A percentile compares a stretch with the other conserved stretches of the same genome.
Evolutionary conservation across 2,329 filamentous ascomycete genomes (phyloP).

Genomic region (Amauroascus niger): DNA sequence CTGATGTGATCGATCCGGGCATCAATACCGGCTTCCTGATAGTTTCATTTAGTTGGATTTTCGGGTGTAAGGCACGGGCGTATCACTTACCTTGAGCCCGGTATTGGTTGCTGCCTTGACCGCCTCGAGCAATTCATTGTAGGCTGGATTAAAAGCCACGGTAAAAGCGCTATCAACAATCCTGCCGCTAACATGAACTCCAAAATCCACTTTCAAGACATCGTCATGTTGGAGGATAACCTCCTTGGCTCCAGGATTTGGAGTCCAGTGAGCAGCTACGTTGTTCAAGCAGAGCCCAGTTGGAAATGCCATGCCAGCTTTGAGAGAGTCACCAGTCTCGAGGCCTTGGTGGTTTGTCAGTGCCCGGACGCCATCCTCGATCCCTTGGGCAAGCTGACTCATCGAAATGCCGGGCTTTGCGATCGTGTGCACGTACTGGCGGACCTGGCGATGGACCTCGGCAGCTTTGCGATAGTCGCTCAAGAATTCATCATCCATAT

Average conservation of each 20-base stretch:
- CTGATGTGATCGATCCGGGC: conserved; percentile 47
- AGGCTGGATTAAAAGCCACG: conserved; percentile 62
- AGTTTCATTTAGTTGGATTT: no score
- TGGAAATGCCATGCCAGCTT: conserved; percentile 48
- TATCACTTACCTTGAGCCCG: no score
- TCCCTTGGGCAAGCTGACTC: conserved; percentile 43
- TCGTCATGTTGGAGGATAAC: conserved; percentile 61
- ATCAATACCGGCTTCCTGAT: conserved; percentile 46
- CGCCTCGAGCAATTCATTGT: conserved; percentile 63
- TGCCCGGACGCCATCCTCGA: conserved; percentile 47
- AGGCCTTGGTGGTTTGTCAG: conserved; percentile 44
- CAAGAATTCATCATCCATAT: conserved; percentile 41
- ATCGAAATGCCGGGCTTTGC: conserved; percentile 45
- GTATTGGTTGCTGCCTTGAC: conserved; percentile 66
- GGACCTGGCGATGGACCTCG: conserved; percentile 48
- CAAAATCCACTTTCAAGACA: conserved; percentile 75
- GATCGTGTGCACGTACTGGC: conserved; percentile 41
- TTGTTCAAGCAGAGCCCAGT: conserved; percentile 48
- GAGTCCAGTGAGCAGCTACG: conserved; percentile 47
- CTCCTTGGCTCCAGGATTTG: conserved; percentile 56
- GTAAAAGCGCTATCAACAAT: conserved; percentile 79
- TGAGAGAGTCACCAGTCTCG: conserved; percentile 43
- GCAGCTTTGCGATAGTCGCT: conserved; percentile 48
- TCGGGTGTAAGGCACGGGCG: no score
- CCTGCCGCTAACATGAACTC: conserved; percentile 67